These are phyloP conservation scores for Fusarium longipes DNA, from an alignment of 2,329 filamentous ascomycete species.

Conservation along the genomic window DNA sequence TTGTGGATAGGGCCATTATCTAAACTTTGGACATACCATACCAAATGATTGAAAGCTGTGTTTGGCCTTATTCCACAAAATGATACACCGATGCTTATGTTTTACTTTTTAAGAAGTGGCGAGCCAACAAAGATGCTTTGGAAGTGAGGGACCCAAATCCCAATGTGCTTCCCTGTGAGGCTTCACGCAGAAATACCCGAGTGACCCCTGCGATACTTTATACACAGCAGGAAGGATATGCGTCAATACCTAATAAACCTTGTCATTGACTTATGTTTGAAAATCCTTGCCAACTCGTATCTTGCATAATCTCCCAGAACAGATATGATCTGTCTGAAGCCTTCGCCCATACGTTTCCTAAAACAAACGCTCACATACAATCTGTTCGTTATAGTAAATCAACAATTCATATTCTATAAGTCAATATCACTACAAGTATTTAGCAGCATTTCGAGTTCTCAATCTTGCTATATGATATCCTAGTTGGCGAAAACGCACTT, in stretches of 20 bases:
- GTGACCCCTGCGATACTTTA: background rate
- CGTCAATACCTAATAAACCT: background rate
- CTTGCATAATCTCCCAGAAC: background rate
- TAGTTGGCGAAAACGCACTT: too few species aligned
- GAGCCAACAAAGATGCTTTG: background rate
- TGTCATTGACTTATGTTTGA: fast-evolving
- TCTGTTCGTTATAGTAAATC: background rate
- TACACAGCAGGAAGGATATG: background rate
- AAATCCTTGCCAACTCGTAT: background rate
- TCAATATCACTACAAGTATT: background rate
- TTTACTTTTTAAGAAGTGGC: background rate
- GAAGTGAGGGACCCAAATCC: background rate
- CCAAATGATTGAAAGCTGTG: background rate
- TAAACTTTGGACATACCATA: background rate
- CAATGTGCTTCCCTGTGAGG: background rate
- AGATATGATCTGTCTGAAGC: background rate
- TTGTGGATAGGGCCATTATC: background rate
- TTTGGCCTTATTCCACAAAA: background rate
- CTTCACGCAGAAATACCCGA: background rate
- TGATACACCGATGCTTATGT: background rate
- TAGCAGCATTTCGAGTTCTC: background rate
- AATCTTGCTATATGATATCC: background rate
- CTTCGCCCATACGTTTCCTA: background rate
- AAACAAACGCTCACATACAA: background rate
- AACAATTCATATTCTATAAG: background rate